Base-by-base conservation (phyloP, 129 eudicot species). In the Lonicera japonica region DNA sequence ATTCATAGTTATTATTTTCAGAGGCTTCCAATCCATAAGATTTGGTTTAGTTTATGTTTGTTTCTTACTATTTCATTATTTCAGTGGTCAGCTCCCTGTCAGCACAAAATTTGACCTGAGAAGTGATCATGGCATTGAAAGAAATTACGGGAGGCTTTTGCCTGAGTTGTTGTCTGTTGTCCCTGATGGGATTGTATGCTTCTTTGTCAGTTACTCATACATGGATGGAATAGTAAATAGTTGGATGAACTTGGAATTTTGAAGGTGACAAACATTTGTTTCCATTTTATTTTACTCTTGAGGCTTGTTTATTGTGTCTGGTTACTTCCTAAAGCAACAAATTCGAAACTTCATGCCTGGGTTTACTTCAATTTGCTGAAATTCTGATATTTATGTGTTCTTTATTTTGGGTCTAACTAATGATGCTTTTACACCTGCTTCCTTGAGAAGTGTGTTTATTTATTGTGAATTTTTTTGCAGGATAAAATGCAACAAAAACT, bases 131-230 rank as follows among this genome's bases (percentile, higher is more conserved):
- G 99, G 99, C 46, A 96, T 94, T 17, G 95, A 83, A 66, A 88
- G 95, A 76, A 94, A 94, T 78, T 94, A 94, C 68, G 99, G 99
- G 66, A 88, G 81, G 80, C 92, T 94, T 22, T 81, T 94, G 76
- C 82, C 88, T 46, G 99, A 94, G 80, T 88, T 94, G 99, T 96
- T 85, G 50, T 85, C 99, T 16, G 82, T 94, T 69, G 99, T 94
- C 75, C 99, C 99, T n/a, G 99, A 94, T 83, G 99, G 99, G 65
- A 63, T 94, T 24, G 99, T 94, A 60, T 94, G 99, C 70, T 94
- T 94, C 68, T 94, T 94, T 34, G 99, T 94, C 58, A 94, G 99
- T 75, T 94, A 94, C 63, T 94, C 99, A 2, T 94, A 94, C 71
- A 94, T 94, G 99, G 99, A 94, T 79, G 96, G 92, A 45, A 94